These are phyloP conservation scores for Datisca glomerata DNA, from an alignment of 306 rosid species.

Conservation along the genomic window DNA sequence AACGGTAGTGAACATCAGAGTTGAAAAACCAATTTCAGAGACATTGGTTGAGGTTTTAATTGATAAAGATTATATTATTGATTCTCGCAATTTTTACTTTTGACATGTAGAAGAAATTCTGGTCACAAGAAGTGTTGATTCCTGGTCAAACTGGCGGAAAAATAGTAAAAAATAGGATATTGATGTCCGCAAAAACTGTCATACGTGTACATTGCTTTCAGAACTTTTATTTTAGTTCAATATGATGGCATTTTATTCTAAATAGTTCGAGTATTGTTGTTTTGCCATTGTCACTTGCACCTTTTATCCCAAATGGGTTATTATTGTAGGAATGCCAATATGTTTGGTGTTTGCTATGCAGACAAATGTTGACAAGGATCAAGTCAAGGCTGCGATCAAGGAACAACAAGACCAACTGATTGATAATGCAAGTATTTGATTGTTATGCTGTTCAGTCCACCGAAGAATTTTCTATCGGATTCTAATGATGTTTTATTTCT, in stretches of 20 bases:
- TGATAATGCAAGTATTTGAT: constrained; percentile 55
- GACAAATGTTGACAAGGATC: constrained; percentile 80
- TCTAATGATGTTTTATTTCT: neutral
- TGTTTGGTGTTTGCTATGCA: constrained; percentile 23
- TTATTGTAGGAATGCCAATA: neutral
- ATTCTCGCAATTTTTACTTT: too few relatives aligned
- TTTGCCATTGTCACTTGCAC: too few relatives aligned
- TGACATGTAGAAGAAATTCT: neutral
- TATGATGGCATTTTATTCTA: too few relatives aligned
- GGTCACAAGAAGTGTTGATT: neutral
- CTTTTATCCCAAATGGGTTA: too few relatives aligned
- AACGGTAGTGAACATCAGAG: too few relatives aligned
- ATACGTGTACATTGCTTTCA: too few relatives aligned
- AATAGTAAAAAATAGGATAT: neutral
- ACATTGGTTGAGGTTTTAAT: too few relatives aligned
- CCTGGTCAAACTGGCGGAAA: neutral
- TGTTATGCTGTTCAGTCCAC: neutral
- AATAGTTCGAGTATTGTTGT: too few relatives aligned
- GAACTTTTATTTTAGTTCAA: too few relatives aligned
- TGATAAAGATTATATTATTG: too few relatives aligned
- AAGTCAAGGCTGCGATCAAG: constrained; percentile 90
- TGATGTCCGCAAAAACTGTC: neutral
- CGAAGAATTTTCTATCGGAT: neutral
- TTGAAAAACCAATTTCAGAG: too few relatives aligned
- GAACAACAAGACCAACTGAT: constrained; percentile 88